Evolutionary conservation across 768 basidiomycete genomes (phyloP), one percentile per base, ranked within the genome.

Genomic region (Terana coerulea): DNA sequence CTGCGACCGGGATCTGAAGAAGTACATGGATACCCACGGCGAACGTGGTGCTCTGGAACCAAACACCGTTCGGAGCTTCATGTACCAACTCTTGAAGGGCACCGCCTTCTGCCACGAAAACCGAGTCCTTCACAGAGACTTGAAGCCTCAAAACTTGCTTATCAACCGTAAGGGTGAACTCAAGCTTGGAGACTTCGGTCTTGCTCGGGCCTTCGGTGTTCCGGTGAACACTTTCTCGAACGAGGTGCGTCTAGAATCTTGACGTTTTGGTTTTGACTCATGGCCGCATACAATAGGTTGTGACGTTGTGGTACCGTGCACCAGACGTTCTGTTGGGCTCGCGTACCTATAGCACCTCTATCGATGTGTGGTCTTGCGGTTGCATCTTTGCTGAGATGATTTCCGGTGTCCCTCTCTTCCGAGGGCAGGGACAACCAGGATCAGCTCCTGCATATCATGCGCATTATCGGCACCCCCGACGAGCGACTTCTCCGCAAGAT

Each of bases 371-470:
- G 97, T 94, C 91, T 12, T 95, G 93, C 51, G 97, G 97, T 9
- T 98, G 97, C 67, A 99, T 99, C 64, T 97, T 99, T 66, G 95
- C 97, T 17, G 97, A 99, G 71, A 98, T 99, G 95, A 98, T 99
- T 53, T 86, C 91, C 17, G 97, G 97, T 1, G 88, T 94, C 5
- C 97, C 97, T 24, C 79, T 99, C 25, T 99, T 99, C 78, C 79
- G 95, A 57, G 97, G n/a, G 97, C 19, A 76, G 95, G 56, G 97
- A 98, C 67, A 98, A 98, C 63, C 88, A 94, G 58, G 97, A 99
- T 67, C 97, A 99, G 66, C 75, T 99, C n/a, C 76, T 93, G 39
- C 93, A 95, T 61, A 99, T 99, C 64, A 95, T 98, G 86, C 81
- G 94, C 61, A 91, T 98, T 43, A 83, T 98, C 53, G 97, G 97